Base-by-base conservation (phyloP, 148 eudicot genomes). In the Oxyria digyna region DNA sequence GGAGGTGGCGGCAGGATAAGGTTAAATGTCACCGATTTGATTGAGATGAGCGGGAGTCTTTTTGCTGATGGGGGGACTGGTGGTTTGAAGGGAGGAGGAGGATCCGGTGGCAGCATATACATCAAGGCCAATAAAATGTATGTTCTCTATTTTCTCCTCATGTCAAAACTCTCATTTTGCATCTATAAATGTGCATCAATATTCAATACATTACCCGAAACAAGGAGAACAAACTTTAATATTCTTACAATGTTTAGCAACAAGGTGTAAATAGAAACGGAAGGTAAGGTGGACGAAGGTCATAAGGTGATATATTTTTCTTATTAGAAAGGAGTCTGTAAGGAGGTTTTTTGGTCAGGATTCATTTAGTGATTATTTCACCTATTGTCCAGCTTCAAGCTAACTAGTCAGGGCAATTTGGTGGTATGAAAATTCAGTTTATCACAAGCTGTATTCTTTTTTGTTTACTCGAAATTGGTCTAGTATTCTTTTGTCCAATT, bases 11-110 rank as follows among this genome's bases (percentile, higher is more conserved):
- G 98, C 13, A 78, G 91, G 80, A 82, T 92, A 50, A 46, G 85
- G 83, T 66, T 92, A 14, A 69, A 75, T 41, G 50, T 82, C 3
- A 71, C 70, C 0, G 73, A 63, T 46, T 57, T 32, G 1, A 46
- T 84, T 49, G 84, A 84, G 17, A 48, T 78, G 70, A 14, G 68
- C 20, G 98, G 98, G 67, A 69, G 72, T 78, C 75, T 92, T 42
- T 71, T 85, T 42, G 96, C 98, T 20, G 88, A 87, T 79, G 98
- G 98, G 20, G 98, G 98, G 21, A 82, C 82, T 77, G 85, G 87
- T 11, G 88, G 91, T 38, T 57, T 78, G 26, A 89, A 83, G 76
- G 98, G 98, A 2, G 98, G 98, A 63, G 98, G 98, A 75, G 98
- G 98, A 14, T 83, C 96, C 20, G 98, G 96, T 57, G 98, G 98